A percentile compares a stretch with the other conserved stretches of the same genome.
Conservation (phyloP, 306 rosid species). For the Glycine tomentella region DNA sequence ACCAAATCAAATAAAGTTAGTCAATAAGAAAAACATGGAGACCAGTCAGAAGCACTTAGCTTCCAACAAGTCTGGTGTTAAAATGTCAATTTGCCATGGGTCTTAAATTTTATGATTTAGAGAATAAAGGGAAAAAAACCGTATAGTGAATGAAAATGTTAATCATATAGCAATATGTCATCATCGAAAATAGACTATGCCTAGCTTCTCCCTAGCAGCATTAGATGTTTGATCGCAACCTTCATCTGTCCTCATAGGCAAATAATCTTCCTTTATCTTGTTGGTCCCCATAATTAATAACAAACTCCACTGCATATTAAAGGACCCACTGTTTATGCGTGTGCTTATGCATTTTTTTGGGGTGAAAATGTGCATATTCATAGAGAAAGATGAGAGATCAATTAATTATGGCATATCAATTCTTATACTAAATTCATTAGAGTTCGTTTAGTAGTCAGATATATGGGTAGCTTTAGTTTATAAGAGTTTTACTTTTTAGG, state of each 20-base stretch:
- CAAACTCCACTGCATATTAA: slow-evolving; percentile 28
- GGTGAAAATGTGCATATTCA: too few species aligned
- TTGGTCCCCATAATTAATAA: slow-evolving; percentile 49
- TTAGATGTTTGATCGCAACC: slow-evolving; percentile 60
- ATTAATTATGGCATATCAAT: too few species aligned
- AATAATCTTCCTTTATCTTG: slow-evolving; percentile 49
- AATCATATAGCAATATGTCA: slow-evolving; percentile 39
- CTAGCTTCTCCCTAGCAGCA: slow-evolving; percentile 46
- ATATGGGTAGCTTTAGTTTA: too few species aligned
- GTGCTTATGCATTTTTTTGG: too few species aligned
- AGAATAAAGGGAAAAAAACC: not conserved
- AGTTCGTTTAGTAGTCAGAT: too few species aligned
- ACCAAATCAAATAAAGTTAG: not conserved
- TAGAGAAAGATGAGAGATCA: too few species aligned
- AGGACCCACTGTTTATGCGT: slow-evolving; percentile 12
- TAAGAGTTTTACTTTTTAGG: too few species aligned
- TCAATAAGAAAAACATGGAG: not conserved
- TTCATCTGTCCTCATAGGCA: slow-evolving; percentile 46
- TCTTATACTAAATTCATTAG: too few species aligned
- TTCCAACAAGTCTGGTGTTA: not conserved
- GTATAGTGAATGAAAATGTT: not conserved
- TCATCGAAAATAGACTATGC: slow-evolving; percentile 45
- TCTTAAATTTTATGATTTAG: not conserved
- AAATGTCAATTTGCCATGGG: not conserved
- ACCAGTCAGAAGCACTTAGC: slow-evolving; percentile 4